A percentile compares a stretch with the other conserved stretches of the same genome.
Conservation (phyloP, 148 eudicot genomes). For the Fagopyrum homotropicum region DNA sequence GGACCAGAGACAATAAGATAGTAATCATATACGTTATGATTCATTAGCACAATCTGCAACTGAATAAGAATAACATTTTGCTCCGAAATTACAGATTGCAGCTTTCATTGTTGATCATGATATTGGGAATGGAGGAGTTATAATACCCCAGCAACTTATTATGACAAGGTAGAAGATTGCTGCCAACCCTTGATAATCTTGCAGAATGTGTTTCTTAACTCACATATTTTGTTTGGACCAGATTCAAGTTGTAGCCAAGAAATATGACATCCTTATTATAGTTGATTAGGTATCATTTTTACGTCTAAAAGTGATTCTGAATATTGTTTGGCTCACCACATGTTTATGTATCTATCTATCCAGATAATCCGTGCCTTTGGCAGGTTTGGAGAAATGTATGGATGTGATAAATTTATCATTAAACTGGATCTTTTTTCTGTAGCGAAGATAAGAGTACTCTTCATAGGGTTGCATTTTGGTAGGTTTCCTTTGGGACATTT, state of each 20-base stretch:
- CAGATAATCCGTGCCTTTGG: slow-evolving; percentile 95
- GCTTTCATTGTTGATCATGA: slow-evolving; percentile 98
- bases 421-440: slow-evolving; percentile 91
- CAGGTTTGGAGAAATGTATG: slow-evolving; percentile 93
- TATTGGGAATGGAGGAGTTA: slow-evolving; percentile 98
- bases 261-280: slow-evolving; percentile 83
- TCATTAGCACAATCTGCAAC: neutral
- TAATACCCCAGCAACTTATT: slow-evolving; percentile 92
- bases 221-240: slow-evolving; percentile 21
- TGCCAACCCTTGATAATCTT: neutral
- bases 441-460: slow-evolving; percentile 55
- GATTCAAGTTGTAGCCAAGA: slow-evolving; percentile 88
- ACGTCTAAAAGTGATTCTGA: neutral
- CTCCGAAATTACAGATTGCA: slow-evolving; percentile 57
- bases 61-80: neutral
- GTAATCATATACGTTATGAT: neutral
- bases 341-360: slow-evolving; percentile 1
- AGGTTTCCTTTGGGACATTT: neutral
- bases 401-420: slow-evolving; percentile 82
- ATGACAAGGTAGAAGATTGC: slow-evolving; percentile 56
- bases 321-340: neutral
- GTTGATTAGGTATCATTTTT: slow-evolving; percentile 78
- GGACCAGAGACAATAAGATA: slow-evolving; percentile 83
- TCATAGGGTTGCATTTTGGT: neutral
- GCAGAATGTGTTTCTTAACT: neutral